These are phyloP conservation scores for Trichoderma simmonsii DNA, from an alignment of 2,329 filamentous ascomycete species.

Conservation along the genomic window DNA sequence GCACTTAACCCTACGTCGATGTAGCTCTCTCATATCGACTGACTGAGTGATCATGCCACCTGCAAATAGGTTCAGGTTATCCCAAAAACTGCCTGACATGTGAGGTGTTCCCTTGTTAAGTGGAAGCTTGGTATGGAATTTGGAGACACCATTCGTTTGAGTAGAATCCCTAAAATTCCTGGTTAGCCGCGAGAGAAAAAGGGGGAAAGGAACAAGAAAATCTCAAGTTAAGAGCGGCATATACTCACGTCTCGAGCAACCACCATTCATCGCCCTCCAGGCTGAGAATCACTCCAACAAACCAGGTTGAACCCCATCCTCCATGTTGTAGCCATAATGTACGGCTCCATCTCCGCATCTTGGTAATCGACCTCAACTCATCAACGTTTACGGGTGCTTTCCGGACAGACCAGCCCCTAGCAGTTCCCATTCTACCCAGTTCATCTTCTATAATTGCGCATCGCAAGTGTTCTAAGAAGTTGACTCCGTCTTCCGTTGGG, in stretches of 20 bases:
- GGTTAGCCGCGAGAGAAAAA: constrained; percentile 20
- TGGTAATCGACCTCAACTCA: constrained; percentile 57
- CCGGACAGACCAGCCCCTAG: constrained; percentile 60
- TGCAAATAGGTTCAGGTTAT: constrained; percentile 48
- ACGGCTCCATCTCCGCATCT: constrained; percentile 61
- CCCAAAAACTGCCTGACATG: constrained; percentile 50
- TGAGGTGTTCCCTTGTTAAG: constrained; percentile 44
- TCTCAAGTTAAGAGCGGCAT: neutral
- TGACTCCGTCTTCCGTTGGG: constrained; percentile 55
- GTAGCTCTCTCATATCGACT: constrained; percentile 47
- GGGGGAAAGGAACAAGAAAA: neutral
- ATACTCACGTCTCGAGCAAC: constrained; percentile 61
- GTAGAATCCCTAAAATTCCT: constrained; percentile 26
- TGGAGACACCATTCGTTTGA: constrained; percentile 26
- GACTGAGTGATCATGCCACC: constrained; percentile 51
- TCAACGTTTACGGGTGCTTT: constrained; percentile 50
- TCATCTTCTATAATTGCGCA: constrained; percentile 60
- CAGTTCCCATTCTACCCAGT: constrained; percentile 57
- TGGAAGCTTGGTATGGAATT: constrained; percentile 40
- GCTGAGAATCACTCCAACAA: constrained; percentile 67
- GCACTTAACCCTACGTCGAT: constrained; percentile 43
- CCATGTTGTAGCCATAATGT: constrained; percentile 66
- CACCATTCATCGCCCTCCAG: constrained; percentile 76
- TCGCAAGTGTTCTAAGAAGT: constrained; percentile 58
- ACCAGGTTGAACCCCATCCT: constrained; percentile 72